Conservation (phyloP, 352 stramenopile genomes). For the Phytophthora palmivora region DNA sequence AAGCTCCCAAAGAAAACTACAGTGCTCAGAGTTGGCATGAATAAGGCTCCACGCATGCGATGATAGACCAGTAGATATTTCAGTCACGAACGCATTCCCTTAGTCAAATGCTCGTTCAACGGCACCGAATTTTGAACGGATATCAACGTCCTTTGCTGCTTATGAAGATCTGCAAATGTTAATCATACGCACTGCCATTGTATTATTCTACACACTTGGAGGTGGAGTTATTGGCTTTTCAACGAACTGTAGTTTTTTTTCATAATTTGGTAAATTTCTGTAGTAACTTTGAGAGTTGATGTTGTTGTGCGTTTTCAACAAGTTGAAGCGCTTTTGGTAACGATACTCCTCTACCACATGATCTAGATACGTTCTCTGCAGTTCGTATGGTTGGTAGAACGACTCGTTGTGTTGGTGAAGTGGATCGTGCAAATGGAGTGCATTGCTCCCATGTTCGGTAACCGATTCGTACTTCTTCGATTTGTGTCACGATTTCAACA, state of each 20-base stretch:
- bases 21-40: not conserved
- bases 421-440: conserved; percentile 16
- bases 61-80: too few species aligned
- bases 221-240: too few species aligned
- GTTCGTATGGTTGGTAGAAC: conserved; percentile 10
- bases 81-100: not conserved
- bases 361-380: conserved; percentile 9
- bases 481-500: conserved; percentile 66
- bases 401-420: not conserved
- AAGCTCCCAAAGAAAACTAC: not conserved
- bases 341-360: conserved; percentile 1
- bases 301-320: conserved; percentile 55
- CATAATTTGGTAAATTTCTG: conserved; percentile 47
- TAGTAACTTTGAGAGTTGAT: conserved; percentile 53
- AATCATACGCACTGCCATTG: too few species aligned
- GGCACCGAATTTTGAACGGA: not conserved
- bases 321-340: conserved; percentile 31
- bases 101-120: not conserved
- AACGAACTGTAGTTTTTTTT: not conserved
- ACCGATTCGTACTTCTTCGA: conserved; percentile 55
- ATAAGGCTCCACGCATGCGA: too few species aligned
- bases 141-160: not conserved
- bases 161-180: too few species aligned
- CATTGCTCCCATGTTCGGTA: conserved; percentile 63
- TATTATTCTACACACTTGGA: too few species aligned